These are phyloP conservation scores for Aspergillus ibericus DNA, from an alignment of 2,329 filamentous ascomycete species.

Conservation along the genomic window DNA sequence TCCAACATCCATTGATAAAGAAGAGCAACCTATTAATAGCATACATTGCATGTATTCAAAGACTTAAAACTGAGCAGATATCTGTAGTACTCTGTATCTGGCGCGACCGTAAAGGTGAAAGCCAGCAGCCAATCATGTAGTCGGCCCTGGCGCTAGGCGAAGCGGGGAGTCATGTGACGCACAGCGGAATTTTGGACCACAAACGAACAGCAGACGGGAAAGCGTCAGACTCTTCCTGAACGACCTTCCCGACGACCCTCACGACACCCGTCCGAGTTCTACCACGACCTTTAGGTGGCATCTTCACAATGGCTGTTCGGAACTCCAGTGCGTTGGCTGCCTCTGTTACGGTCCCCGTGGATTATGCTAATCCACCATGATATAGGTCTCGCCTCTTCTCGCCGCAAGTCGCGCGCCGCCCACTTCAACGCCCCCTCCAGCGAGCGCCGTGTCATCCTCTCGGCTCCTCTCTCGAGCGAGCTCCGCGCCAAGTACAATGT, in stretches of 20 bases:
- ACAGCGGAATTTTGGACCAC: conserved; percentile 28
- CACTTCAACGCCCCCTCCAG: conserved; percentile 92
- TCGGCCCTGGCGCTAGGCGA: conserved; percentile 22
- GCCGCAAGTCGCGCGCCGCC: conserved; percentile 98
- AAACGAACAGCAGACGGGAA: conserved; percentile 8
- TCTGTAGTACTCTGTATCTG: too few species aligned
- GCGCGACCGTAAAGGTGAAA: background rate
- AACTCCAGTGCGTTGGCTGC: conserved; percentile 35
- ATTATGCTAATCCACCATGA: conserved; percentile 1
- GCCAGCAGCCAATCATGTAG: conserved; percentile 8
- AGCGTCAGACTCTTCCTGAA: conserved; percentile 10
- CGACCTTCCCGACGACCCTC: conserved; percentile 21
- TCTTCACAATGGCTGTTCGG: conserved; percentile 32
- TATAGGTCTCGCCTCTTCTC: conserved; percentile 63
- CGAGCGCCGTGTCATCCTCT: conserved; percentile 95
- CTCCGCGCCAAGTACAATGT: conserved; percentile 99
- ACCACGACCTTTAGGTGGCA: conserved; percentile 24
- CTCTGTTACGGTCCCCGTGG: too few species aligned
- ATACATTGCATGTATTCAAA: too few species aligned
- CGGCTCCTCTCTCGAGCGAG: conserved; percentile 92
- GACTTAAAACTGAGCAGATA: too few species aligned
- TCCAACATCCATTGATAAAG: too few species aligned
- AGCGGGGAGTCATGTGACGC: conserved; percentile 30
- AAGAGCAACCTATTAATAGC: too few species aligned
- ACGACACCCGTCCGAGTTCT: conserved; percentile 21